phyloP scores from a whole-genome alignment of 2,329 filamentous ascomycete species.

The Scytalidium sp. region DNA sequence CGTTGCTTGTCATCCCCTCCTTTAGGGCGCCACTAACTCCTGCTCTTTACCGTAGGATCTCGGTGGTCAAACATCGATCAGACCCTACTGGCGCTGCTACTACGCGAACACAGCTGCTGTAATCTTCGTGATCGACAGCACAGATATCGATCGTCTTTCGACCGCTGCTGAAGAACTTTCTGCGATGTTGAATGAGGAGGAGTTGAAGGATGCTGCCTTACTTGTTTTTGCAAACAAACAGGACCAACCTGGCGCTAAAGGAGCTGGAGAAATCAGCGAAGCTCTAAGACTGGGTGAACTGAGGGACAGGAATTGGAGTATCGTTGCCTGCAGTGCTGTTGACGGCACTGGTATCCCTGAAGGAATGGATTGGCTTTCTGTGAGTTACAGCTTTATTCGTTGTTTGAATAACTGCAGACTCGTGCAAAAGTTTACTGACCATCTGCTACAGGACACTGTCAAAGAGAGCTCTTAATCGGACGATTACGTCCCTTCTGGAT shows the following conservation, averaged over 20 bases:
- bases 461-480: constrained; percentile 26
- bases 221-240: constrained; percentile 99
- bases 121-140: constrained; percentile 97
- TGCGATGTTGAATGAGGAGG: constrained; percentile 96
- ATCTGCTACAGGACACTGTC: constrained; percentile 29
- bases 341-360: constrained; percentile 93
- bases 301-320: constrained; percentile 97
- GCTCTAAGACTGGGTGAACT: constrained; percentile 86
- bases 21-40: constrained; percentile 1
- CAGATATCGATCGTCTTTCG: constrained; percentile 90
- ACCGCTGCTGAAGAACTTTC: constrained; percentile 90
- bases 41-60: constrained; percentile 64
- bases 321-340: constrained; percentile 94
- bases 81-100: constrained; percentile 99
- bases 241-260: constrained; percentile 94
- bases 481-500: neutral
- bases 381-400: constrained; percentile 18
- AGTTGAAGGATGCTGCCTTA: constrained; percentile 86
- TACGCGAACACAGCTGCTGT: constrained; percentile 98
- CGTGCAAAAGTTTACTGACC: neutral
- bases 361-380: constrained; percentile 97
- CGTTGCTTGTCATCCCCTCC: constrained; percentile 26
- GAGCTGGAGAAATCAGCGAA: constrained; percentile 94
- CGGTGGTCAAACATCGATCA: constrained; percentile 96
- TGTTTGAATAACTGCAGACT: neutral